These are phyloP conservation scores for Claviceps digitariae DNA, from an alignment of 2,329 filamentous ascomycete species.

Conservation along the genomic window DNA sequence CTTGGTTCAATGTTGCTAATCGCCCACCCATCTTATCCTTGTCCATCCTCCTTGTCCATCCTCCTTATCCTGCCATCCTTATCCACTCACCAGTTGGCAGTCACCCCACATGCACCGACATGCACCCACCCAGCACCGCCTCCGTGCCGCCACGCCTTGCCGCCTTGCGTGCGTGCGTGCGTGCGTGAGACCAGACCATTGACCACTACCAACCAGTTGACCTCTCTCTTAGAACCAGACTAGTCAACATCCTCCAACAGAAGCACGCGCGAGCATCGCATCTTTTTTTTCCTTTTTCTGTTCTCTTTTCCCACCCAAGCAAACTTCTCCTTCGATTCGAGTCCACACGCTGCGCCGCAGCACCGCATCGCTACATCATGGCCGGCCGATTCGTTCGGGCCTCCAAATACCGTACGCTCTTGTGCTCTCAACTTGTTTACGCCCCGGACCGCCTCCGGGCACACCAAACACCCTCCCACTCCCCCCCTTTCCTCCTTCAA, in stretches of 20 bases:
- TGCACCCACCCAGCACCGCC: not conserved
- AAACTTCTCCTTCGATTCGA: not conserved
- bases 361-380: constrained; percentile 27
- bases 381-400: constrained; percentile 53
- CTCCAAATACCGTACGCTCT: constrained; percentile 52
- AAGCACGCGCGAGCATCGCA: not conserved
- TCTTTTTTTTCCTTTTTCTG: not conserved
- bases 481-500: too few relatives aligned
- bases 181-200: too few relatives aligned
- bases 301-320: not conserved
- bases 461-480: not conserved
- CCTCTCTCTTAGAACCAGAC: not conserved
- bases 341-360: constrained; percentile 4
- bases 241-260: not conserved
- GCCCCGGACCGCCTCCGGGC: too few relatives aligned
- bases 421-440: not conserved
- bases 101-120: constrained; percentile 1
- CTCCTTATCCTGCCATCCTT: too few relatives aligned
- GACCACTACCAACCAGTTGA: too few relatives aligned
- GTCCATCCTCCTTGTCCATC: too few relatives aligned
- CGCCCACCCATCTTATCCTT: too few relatives aligned
- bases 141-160: not conserved
- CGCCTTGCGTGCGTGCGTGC: not conserved
- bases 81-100: not conserved
- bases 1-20: too few relatives aligned